A percentile compares a stretch with the other conserved stretches of the same genome.
phyloP scores from a whole-genome alignment of 2,329 filamentous ascomycete species.

The Basipetospora chlamydospora region DNA sequence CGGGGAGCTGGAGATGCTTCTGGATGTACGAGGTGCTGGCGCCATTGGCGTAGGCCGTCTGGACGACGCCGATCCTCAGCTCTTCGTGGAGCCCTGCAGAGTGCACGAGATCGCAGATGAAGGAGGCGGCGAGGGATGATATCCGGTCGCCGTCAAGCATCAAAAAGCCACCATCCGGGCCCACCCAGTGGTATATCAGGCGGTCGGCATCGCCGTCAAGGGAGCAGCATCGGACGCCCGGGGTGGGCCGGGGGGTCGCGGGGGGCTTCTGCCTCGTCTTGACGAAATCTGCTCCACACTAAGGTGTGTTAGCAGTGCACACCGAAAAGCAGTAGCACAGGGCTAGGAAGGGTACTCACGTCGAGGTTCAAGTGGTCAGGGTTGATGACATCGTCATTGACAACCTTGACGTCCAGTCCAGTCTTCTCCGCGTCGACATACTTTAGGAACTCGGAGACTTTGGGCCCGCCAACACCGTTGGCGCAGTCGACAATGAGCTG shows the following conservation, averaged over 20 bases:
- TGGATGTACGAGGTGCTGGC: slow-evolving; percentile 85
- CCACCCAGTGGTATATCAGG: slow-evolving; percentile 86
- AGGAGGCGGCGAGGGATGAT: slow-evolving; percentile 82
- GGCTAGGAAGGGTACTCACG: slow-evolving; percentile 30
- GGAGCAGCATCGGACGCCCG: slow-evolving; percentile 71
- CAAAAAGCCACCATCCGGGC: slow-evolving; percentile 69
- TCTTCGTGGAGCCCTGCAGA: slow-evolving; percentile 66
- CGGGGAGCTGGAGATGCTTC: slow-evolving; percentile 73
- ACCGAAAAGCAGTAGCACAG: neutral
- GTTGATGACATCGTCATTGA: slow-evolving; percentile 87
- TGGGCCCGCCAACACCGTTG: slow-evolving; percentile 90
- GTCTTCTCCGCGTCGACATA: slow-evolving; percentile 57
- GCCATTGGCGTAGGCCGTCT: slow-evolving; percentile 96
- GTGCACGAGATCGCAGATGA: slow-evolving; percentile 77
- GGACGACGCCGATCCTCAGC: slow-evolving; percentile 83
- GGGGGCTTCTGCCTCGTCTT: slow-evolving; percentile 93
- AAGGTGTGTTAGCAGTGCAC: slow-evolving; percentile 5
- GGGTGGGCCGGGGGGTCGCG: slow-evolving; percentile 61
- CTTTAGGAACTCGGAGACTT: slow-evolving; percentile 76
- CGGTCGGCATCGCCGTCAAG: slow-evolving; percentile 93
- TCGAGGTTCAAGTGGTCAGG: slow-evolving; percentile 82
- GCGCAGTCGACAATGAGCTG: slow-evolving; percentile 81
- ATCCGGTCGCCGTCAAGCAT: slow-evolving; percentile 96
- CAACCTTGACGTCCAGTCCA: slow-evolving; percentile 65
- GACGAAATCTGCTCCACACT: slow-evolving; percentile 93